Conservation (phyloP, 1,284 basidiomycete genomes). For the Rhodotorula sp. region DNA sequence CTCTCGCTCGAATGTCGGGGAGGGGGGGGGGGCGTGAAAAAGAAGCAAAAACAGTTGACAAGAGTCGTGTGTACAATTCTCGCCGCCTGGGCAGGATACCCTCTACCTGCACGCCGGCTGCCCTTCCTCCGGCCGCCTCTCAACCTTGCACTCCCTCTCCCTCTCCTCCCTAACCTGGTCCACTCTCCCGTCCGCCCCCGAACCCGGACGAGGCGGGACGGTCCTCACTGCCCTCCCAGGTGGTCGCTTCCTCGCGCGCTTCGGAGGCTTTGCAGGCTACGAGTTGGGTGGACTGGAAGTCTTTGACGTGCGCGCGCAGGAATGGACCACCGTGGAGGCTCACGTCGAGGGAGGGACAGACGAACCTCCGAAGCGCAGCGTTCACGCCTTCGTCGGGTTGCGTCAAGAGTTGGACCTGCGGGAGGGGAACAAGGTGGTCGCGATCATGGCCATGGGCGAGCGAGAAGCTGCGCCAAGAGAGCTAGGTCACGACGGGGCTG, state of each 20-base stretch:
- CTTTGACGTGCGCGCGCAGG: constrained; percentile 38
- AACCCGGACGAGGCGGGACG: constrained; percentile 51
- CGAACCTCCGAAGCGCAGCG: constrained; percentile 32
- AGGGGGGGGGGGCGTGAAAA: no score
- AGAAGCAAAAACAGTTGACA: no score
- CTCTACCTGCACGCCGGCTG: constrained; percentile 56
- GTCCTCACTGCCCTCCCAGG: constrained; percentile 41
- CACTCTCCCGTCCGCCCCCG: constrained; percentile 50
- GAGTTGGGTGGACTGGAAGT: constrained; percentile 50
- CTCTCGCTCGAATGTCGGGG: no score
- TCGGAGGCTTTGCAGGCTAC: constrained; percentile 48
- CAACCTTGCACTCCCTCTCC: constrained; percentile 51
- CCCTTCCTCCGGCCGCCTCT: constrained; percentile 49
- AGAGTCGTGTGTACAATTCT: no score
- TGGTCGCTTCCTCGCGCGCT: constrained; percentile 36
- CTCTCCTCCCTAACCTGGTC: constrained; percentile 48
- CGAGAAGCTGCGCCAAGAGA: constrained; percentile 46
- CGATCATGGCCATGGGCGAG: constrained; percentile 49
- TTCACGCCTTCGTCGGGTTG: constrained; percentile 44
- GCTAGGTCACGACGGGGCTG: constrained; percentile 49
- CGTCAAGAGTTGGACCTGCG: not conserved
- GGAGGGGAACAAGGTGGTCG: constrained; percentile 40
- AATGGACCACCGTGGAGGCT: constrained; percentile 11
- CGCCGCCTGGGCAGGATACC: constrained; percentile 43
- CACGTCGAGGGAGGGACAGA: constrained; percentile 11